Conservation (phyloP, 495 filamentous ascomycete genomes). For the Bacidia rubella region DNA sequence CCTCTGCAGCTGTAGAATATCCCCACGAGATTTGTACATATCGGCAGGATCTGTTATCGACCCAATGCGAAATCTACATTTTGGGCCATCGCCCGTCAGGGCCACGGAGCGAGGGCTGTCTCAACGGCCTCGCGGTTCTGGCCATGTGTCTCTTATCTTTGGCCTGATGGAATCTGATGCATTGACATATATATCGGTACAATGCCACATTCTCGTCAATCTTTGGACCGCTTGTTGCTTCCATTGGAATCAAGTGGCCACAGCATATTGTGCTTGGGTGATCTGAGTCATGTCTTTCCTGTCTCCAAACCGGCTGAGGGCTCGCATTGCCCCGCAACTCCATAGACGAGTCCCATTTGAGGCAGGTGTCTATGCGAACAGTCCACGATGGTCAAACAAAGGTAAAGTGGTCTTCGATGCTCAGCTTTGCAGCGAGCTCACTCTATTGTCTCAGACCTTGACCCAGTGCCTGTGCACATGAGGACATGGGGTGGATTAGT, state of each 20-base stretch:
- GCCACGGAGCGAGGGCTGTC: too few relatives aligned
- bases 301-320: conserved; percentile 23
- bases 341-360: conserved; percentile 25
- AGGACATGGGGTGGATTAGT: conserved; percentile 29
- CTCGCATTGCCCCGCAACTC: conserved; percentile 24
- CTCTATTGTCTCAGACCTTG: conserved; percentile 25
- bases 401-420: conserved; percentile 14
- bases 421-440: too few relatives aligned
- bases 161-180: neutral
- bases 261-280: too few relatives aligned
- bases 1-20: too few relatives aligned
- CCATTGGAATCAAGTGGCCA: too few relatives aligned
- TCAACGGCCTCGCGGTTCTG: too few relatives aligned
- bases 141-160: neutral
- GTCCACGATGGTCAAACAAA: conserved; percentile 31
- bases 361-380: conserved; percentile 26
- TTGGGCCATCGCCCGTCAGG: too few relatives aligned
- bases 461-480: conserved; percentile 31
- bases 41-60: neutral
- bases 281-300: conserved; percentile 23
- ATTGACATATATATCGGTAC: conserved; percentile 1
- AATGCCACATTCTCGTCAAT: too few relatives aligned
- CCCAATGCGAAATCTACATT: neutral
- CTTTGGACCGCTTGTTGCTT: too few relatives aligned
- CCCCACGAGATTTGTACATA: neutral